These are phyloP conservation scores for Penicillium sp. DNA, from an alignment of 2,329 filamentous ascomycete species.

Conservation along the genomic window DNA sequence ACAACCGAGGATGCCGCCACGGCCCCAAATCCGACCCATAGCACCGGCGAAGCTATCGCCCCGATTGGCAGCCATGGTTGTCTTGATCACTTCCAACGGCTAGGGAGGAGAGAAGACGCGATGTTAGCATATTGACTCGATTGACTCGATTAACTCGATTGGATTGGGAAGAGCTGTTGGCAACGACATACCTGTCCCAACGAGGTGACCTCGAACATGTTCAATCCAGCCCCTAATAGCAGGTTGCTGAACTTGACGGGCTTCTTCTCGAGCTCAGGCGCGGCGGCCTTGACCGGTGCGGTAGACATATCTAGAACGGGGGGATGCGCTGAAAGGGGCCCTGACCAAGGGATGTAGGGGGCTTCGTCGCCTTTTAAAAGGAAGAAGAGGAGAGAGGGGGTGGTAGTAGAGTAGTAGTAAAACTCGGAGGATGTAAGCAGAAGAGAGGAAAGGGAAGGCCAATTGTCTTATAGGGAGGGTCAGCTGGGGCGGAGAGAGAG, in stretches of 20 bases:
- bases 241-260: slow-evolving; percentile 99
- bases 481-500: slow-evolving; percentile 4
- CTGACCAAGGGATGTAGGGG: slow-evolving; percentile 96
- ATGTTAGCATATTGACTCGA: slow-evolving; percentile 3
- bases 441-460: slow-evolving; percentile 24
- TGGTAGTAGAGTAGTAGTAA: slow-evolving; percentile 23
- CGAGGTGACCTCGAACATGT: slow-evolving; percentile 86
- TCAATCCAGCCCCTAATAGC: slow-evolving; percentile 89
- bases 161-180: background rate
- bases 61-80: slow-evolving; percentile 98
- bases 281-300: slow-evolving; percentile 55
- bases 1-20: slow-evolving; percentile 94
- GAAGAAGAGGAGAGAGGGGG: slow-evolving; percentile 25
- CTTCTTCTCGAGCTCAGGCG: slow-evolving; percentile 87
- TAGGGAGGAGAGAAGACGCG: slow-evolving; percentile 55
- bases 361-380: slow-evolving; percentile 73
- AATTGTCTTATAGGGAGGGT: slow-evolving; percentile 27
- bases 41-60: slow-evolving; percentile 82
- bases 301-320: slow-evolving; percentile 62
- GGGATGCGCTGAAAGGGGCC: slow-evolving; percentile 68
- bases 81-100: slow-evolving; percentile 98
- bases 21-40: slow-evolving; percentile 85
- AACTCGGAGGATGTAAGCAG: no score
- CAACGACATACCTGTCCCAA: slow-evolving; percentile 62
- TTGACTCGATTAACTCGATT: no score